Base-by-base conservation (phyloP, 2,329 filamentous ascomycete species). In the Zymoseptoria crescenta region DNA sequence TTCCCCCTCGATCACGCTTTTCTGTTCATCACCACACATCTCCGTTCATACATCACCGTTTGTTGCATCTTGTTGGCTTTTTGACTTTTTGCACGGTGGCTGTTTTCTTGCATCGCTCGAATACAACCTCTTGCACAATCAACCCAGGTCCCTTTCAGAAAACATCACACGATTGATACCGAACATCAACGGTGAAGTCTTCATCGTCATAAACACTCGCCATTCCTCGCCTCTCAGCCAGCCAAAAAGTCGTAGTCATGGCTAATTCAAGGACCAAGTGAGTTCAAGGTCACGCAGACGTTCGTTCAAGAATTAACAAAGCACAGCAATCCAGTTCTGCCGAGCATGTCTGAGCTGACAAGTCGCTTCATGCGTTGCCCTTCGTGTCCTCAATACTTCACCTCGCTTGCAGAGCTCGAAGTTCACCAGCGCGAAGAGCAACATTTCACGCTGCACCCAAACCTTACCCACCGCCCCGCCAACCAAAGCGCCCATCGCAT, bases 1-100 rank as follows among this genome's bases (percentile, higher is more conserved):
- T 45, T 45, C 35, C 35, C 3, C 35, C 16, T 45, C 35, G 13
- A 45, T 45, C 16, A 13, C 2, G 1, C 4, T 45, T 45, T 16
- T 45, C 24, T 45, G 2, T 45, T 45, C 35, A 45, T 45, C 35
- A n/a, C 35, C 35, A n/a, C 35, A 45, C 13, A 45, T n/a, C 35
- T 45, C n/a, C 35, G 35, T n/a, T 16, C 35, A 13, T 13, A 16
- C 4, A 6, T n/a, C 35, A n/a, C 10, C 4, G 2, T 6, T 7
- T 16, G 16, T 41, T 58, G 55, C 49, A 52, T 45, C 41, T 53
- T 49, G 57, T 57, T 58, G 48, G 29, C 59, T 48, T 56, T 56
- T 58, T 59, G 60, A 56, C 60, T 51, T 29, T 29, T 28, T 24
- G 45, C 48, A 54, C 20, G 54, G 56, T 59, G 19, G 58, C 55